Evolutionary conservation across 2,329 filamentous ascomycete genomes (phyloP), one percentile per base, ranked within the genome.

Genomic region (Aspergillus felis): DNA sequence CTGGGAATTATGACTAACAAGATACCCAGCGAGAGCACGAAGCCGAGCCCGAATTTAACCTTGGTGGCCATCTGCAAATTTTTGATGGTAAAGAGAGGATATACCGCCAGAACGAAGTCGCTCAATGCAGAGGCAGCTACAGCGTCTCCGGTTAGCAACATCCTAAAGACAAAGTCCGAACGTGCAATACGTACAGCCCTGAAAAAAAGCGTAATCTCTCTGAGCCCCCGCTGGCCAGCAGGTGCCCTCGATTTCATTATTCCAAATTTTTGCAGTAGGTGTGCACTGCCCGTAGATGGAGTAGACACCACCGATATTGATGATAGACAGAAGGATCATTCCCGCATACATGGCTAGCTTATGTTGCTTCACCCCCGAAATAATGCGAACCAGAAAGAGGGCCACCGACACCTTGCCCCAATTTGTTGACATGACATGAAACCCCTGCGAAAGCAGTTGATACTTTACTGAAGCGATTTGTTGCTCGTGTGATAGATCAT

Each of bases 401-500:
- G 59, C 59, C 6, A 61, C 59, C 1, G 59, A 61, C 3, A 54
- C 53, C 44, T 61, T 61, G 3, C 59, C 59, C 57, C 57, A 61
- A 28, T 59, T 59, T 3, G 57, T 61, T 32, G 54, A 50, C 57
- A 59, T 55, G 17, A 61, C 59, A 38, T 61, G 59, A 20, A 59
- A 59, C 3, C 57, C 59, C 29, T 59, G 57, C 20, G 57, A 59
- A 3, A 61, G 32, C n/a, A 56, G 22, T 46, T 61, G 55, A 29
- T 51, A 61, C 49, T 61, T 61, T 28, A 17, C 27, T 0, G 57
- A 24, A n/a, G 25, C 22, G 38, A 54, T 52, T 14, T 47, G 38
- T 20, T 59, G 25, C 4, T 22, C 1, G 4, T 50, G 25, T 1
- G 57, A 44, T 1, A 61, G 50, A 1, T 55, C 24, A 3, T 6